Percentiles rank a stretch among this genome's conserved stretches.
Conservation (phyloP, 2,329 filamentous ascomycete species). For the Cadophora sp. region DNA sequence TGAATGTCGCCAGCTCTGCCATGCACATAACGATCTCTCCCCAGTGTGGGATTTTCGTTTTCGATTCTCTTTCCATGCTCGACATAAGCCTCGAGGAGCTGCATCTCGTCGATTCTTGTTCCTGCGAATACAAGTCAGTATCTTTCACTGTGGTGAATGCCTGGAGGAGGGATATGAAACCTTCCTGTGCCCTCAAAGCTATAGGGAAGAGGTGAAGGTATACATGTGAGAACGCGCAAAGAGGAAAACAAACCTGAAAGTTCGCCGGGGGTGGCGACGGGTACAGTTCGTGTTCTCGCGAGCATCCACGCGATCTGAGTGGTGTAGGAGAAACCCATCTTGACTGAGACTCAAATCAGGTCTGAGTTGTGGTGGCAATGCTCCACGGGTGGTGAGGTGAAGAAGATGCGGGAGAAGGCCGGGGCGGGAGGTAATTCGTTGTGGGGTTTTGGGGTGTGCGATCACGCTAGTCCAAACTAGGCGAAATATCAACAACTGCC, state of each 20-base stretch:
- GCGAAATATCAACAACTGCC: background rate
- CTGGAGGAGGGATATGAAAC: too few species aligned
- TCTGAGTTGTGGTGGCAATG: background rate
- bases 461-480: background rate
- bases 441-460: too few species aligned
- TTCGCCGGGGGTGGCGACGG: background rate
- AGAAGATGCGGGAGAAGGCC: too few species aligned
- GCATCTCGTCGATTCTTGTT: background rate
- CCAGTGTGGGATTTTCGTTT: background rate
- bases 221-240: too few species aligned
- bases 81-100: background rate
- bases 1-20: background rate
- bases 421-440: too few species aligned
- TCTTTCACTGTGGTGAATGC: too few species aligned
- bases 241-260: background rate
- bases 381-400: background rate
- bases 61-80: background rate
- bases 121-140: background rate
- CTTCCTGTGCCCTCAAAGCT: fast-evolving
- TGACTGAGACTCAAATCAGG: background rate
- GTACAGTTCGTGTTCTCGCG: background rate
- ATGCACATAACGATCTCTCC: background rate
- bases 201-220: too few species aligned
- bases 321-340: background rate
- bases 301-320: background rate